Conservation (phyloP, 768 basidiomycete species). For the Hydnomerulius pinastri region DNA sequence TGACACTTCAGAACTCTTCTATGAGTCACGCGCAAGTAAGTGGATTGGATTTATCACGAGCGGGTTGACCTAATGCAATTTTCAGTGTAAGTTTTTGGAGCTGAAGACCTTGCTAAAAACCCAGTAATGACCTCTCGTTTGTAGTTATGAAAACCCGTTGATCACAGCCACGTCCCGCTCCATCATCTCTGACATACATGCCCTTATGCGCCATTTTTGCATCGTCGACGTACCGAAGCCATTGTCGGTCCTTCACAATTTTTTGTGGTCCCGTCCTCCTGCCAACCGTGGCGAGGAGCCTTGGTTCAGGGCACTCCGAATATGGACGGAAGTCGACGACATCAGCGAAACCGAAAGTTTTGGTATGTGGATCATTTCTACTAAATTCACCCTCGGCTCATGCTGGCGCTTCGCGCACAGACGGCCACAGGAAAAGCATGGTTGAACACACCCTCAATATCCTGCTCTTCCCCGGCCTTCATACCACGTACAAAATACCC, state of each 20-base stretch:
- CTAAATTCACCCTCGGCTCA: neutral
- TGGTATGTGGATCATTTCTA: constrained; percentile 45
- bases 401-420: constrained; percentile 35
- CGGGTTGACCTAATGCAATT: constrained; percentile 10
- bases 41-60: constrained; percentile 13
- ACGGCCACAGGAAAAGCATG: constrained; percentile 71
- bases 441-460: constrained; percentile 82
- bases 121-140: constrained; percentile 9
- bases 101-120: neutral
- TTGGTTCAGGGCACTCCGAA: constrained; percentile 63
- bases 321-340: constrained; percentile 77
- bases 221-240: constrained; percentile 70
- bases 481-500: constrained; percentile 44
- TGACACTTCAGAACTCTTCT: constrained; percentile 59
- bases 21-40: constrained; percentile 72
- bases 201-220: constrained; percentile 59
- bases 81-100: constrained; percentile 29
- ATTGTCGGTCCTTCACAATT: constrained; percentile 54
- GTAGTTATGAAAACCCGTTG: constrained; percentile 78
- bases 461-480: constrained; percentile 72
- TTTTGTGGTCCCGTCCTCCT: constrained; percentile 45
- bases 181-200: constrained; percentile 71
- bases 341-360: constrained; percentile 80
- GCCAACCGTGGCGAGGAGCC: constrained; percentile 32
- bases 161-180: constrained; percentile 74